Base-by-base conservation (phyloP, 108 stramenopile species). In the Cyclotella distinguenda region DNA sequence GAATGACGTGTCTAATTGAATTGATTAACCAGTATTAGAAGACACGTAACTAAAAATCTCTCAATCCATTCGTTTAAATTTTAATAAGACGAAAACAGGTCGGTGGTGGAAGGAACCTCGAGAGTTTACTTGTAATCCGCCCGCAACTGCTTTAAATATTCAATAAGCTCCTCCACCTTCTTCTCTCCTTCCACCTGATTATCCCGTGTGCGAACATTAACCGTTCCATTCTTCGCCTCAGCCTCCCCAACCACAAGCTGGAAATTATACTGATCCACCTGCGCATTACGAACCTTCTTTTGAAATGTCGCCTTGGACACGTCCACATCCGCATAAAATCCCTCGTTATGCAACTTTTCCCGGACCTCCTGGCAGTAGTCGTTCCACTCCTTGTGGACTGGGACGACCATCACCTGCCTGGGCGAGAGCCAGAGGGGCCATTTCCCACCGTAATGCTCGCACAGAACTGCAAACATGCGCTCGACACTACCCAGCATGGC, bases 371-470 rank as follows among this genome's bases (percentile, higher is more conserved):
- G 81, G 46, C 89, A 89, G 64, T 89, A 94, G 15, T 88, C 90
- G 51, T 78, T 77, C 77, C 84, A 87, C 21, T 89, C 91, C 16
- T 87, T 85, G 70, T 94, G 96, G 26, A 99, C 89, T 21, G 98
- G 98, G 21, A 99, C 86, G 65, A 99, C 64, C 85, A 97, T 96
- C 4, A 91, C 89, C 81, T 99, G 99, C 26, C 99, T 81, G 4
- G 99, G 99, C 62, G 95, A 96, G 36, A 98, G 81, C 99, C 99
- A 99, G 66, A 99, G 90, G 15, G 99, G 99, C 99, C 99, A 99
- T 68, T 98, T 98, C 30, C 99, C 99, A 35, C 94, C 96, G 52
- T 82, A 97, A 75, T 99, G 99, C 87, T 99, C 99, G 40, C 95
- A 97, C 36, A 99, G 86, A 35, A 99, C 97, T 48, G 99, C 99